Base-by-base conservation (phyloP, 2,329 filamentous ascomycete species). In the Aspergillus japonicus region DNA sequence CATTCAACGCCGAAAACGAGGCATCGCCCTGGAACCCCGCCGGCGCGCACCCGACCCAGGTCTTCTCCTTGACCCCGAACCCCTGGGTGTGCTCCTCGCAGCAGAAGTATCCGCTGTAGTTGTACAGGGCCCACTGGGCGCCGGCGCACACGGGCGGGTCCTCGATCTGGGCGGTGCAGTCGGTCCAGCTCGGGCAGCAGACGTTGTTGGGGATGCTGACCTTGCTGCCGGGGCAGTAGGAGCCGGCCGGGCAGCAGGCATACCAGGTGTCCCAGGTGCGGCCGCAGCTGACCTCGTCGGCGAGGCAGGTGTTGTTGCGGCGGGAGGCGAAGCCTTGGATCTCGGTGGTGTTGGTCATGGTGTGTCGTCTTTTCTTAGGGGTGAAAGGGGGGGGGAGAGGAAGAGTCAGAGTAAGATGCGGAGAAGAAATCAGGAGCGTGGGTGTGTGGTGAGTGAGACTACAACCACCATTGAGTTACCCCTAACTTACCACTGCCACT, bases 111-210 rank as follows among this genome's bases (percentile, higher is more conserved):
- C 42, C 49, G 5, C 21, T 33, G 24, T 50, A 50, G 31, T 52
- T 33, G n/a, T 57, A 57, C 35, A 57, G 24, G n/a, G 21, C 24
- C 56, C 56, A 57, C 24, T n/a, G 44, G 21, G 24, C 47, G 7
- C 47, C 47, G 5, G 35, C 56, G 23, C 56, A 52, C 12, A 21
- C 26, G 7, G 42, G 39, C 11, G 49, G 50, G 16, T 53, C 39
- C 26, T 54, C 39, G 26, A 55, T 55, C 1, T 55, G 24, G 24
- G 53, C 24, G 8, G 53, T 55, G 12, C 53, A 55, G 19, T 55
- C 53, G 11, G 53, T 55, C 53, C 53, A 55, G 6, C 42, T 55
- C 21, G 53, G 42, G 24, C 56, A 57, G 23, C 56, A 57, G 23
- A 50, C 55, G 23, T 57, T 57, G n/a, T 55, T 55, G 4, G 42